A percentile compares a stretch with the other conserved stretches of the same genome.
Conservation (phyloP, 164 flowering plant species). For the Buxus sempervirens region DNA sequence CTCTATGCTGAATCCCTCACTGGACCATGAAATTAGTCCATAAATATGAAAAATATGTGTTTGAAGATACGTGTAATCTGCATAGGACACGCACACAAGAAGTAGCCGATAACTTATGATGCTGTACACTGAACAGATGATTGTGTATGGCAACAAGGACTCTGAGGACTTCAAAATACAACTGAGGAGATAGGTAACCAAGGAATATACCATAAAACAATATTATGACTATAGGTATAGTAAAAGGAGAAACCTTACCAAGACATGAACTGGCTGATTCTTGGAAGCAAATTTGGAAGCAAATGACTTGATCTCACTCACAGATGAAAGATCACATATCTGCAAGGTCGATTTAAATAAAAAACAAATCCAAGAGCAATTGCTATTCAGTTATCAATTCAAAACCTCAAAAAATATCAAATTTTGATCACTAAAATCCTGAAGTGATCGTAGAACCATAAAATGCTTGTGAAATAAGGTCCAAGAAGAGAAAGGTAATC, state of each 20-base stretch:
- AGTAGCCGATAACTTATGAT: background rate
- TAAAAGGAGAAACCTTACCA: slow-evolving; percentile 43
- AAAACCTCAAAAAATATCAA: no score
- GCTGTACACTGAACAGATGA: background rate
- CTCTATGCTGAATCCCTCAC: no score
- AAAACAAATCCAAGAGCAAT: background rate
- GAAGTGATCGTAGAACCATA: no score
- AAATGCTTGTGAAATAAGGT: background rate
- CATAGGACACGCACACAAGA: background rate
- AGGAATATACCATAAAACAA: no score
- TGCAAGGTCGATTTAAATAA: slow-evolving; percentile 23
- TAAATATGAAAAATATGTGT: background rate
- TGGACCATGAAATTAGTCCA: no score
- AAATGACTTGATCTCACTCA: slow-evolving; percentile 75
- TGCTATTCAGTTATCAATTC: background rate
- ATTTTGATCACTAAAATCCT: no score
- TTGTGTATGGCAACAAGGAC: background rate
- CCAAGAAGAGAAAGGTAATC: background rate
- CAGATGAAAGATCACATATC: slow-evolving; percentile 95
- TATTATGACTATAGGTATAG: background rate
- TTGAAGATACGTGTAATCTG: background rate
- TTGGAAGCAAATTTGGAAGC: slow-evolving; percentile 59
- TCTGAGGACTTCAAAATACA: no score
- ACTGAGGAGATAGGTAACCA: no score
- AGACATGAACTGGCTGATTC: slow-evolving; percentile 69